Evolutionary conservation across 768 basidiomycete species (phyloP), one percentile per base, ranked within the genome.

Genomic region (Dictyophora rubrovolvata): DNA sequence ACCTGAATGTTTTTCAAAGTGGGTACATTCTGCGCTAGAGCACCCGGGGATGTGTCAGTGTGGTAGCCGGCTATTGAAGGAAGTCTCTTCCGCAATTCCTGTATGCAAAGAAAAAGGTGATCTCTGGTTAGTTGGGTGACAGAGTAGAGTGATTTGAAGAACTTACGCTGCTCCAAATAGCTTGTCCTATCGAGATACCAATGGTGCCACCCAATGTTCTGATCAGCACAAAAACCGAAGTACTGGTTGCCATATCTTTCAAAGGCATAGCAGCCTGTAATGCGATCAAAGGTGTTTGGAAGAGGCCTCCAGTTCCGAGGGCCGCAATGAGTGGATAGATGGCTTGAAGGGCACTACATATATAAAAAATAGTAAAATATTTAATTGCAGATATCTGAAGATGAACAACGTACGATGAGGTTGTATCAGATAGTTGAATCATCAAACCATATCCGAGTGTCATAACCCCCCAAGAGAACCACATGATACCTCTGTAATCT

Each of bases 231-330:
- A 85, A 86, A 0, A 83, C 82, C 0, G 79, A 74, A 0, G 89
- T 89, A 55, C 82, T 83, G 1, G 89, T 89, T 1, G 89, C 88
- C 88, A 92, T 89, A 63, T 92, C 88, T 64, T 83, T 84, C 16
- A 89, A 65, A 0, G 91, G 91, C 89, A 93, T 93, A 0, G 89
- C 85, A 1, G 89, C 87, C 71, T 93, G 90, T 14, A 93, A 70
- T 14, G 77, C 86, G 54, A 90, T 82, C 7, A 89, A 70, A 0
- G 87, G 88, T 5, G 75, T 75, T 81, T 85, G 64, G 74, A 87
- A 87, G 53, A 90, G 68, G 62, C 75, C 78, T 1, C 87, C 87
- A 14, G 82, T 65, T 1, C 87, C 88, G 3, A 84, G 14, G 7
- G 84, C 78, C n/a, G 85, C 76, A 33, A 92, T 70, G 14, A 91